phyloP scores from a whole-genome alignment of 495 filamentous ascomycete genomes.

The Penicillium bialowiezense region DNA sequence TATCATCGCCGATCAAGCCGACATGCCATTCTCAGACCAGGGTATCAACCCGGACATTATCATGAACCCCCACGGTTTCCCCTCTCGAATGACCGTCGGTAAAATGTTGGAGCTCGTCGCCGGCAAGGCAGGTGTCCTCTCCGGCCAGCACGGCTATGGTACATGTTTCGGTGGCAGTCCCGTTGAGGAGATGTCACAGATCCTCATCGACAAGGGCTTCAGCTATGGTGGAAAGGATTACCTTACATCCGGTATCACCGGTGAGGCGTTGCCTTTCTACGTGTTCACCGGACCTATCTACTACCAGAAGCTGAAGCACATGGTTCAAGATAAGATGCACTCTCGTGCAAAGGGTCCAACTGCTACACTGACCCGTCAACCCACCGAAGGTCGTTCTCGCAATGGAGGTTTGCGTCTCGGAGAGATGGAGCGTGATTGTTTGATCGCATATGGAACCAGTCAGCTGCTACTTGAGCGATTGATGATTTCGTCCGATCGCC shows the following conservation, averaged over 20 bases:
- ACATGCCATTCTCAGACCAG: slow-evolving; percentile 92
- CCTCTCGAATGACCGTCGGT: slow-evolving; percentile 98
- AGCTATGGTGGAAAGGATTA: slow-evolving; percentile 96
- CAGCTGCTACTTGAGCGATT: slow-evolving; percentile 91
- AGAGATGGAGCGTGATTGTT: slow-evolving; percentile 98
- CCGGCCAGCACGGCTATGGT: slow-evolving; percentile 80
- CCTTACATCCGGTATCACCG: slow-evolving; percentile 91
- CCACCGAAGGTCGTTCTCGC: slow-evolving; percentile 90
- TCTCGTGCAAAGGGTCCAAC: slow-evolving; percentile 85
- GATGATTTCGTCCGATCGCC: slow-evolving; percentile 89
- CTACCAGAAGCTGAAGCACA: slow-evolving; percentile 99
- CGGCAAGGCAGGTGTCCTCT: slow-evolving; percentile 86
- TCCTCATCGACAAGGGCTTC: slow-evolving; percentile 84
- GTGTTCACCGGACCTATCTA: slow-evolving; percentile 99
- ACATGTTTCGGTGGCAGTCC: slow-evolving; percentile 94
- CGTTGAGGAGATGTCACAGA: slow-evolving; percentile 82
- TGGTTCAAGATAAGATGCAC: slow-evolving; percentile 99
- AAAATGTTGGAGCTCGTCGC: slow-evolving; percentile 95
- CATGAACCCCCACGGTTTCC: slow-evolving; percentile 99
- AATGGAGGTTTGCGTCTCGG: slow-evolving; percentile 91
- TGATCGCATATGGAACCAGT: slow-evolving; percentile 92
- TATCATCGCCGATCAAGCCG: slow-evolving; percentile 91
- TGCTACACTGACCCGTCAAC: slow-evolving; percentile 90
- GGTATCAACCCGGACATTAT: slow-evolving; percentile 95
- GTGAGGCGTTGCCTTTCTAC: slow-evolving; percentile 88